Evolutionary conservation across 208 protist species (phyloP).

Genomic region (Plasmodiophora brassicae): DNA sequence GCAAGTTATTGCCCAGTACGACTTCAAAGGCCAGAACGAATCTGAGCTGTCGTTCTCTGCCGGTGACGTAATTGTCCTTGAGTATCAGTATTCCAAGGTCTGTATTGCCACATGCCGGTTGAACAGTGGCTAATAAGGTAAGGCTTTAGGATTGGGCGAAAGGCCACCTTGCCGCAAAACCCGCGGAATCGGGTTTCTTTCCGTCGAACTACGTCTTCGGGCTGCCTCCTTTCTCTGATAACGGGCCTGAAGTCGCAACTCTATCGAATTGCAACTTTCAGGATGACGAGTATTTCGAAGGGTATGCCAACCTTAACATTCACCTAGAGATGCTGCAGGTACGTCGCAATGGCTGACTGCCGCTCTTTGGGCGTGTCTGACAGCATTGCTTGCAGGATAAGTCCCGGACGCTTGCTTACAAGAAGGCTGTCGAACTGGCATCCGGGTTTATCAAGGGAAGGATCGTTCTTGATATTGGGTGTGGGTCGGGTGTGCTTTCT

Average conservation of each 20-base stretch:
- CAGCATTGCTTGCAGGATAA: constrained; percentile 65
- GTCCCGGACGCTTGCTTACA: constrained; percentile 89
- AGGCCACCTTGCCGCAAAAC: not conserved
- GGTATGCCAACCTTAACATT: constrained; percentile 25
- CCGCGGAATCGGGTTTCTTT: constrained; percentile 6
- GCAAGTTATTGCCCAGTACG: not conserved
- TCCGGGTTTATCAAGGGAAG: constrained; percentile 82
- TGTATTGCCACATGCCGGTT: not conserved
- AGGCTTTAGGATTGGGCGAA: not conserved
- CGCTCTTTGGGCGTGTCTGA: not conserved
- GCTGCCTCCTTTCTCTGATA: not conserved
- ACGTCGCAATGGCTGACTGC: not conserved
- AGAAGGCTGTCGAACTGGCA: constrained; percentile 86
- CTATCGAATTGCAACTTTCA: constrained; percentile 11
- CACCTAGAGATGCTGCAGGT: constrained; percentile 90
- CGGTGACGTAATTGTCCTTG: not conserved
- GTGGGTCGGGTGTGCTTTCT: constrained; percentile 93
- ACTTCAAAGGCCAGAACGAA: not conserved
- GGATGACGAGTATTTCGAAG: constrained; percentile 37
- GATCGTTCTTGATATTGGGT: constrained; percentile 87
- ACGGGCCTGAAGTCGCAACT: not conserved
- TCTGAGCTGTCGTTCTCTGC: not conserved
- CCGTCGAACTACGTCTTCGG: not conserved
- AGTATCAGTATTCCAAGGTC: not conserved
- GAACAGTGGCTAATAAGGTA: not conserved